A percentile compares a stretch with the other conserved stretches of the same genome.
These are phyloP conservation scores for Cercospora sp. DNA, from an alignment of 2,329 filamentous ascomycete species.

Conservation along the genomic window DNA sequence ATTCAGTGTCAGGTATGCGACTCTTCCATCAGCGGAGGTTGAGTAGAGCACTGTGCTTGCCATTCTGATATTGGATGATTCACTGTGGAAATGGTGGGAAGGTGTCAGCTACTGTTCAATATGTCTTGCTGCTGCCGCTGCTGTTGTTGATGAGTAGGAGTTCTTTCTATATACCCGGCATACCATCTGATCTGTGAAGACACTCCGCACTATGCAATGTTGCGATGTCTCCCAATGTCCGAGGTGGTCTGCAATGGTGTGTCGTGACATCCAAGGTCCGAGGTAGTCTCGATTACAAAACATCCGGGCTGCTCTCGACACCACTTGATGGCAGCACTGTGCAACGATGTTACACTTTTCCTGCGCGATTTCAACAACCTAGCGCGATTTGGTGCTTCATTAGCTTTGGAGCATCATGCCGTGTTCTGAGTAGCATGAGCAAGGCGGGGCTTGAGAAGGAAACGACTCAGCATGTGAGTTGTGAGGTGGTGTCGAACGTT, in stretches of 20 bases:
- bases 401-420: neutral
- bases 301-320: neutral
- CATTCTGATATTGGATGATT: neutral
- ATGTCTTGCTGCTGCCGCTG: neutral
- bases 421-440: neutral
- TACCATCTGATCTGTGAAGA: neutral
- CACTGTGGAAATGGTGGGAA: neutral
- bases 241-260: neutral
- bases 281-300: neutral
- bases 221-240: neutral
- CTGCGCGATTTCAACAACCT: neutral
- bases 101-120: neutral
- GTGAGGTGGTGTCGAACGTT: neutral
- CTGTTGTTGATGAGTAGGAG: neutral
- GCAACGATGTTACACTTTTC: neutral
- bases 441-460: neutral
- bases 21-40: slow-evolving; percentile 9
- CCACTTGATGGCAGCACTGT: neutral
- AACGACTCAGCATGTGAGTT: neutral
- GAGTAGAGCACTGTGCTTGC: slow-evolving; percentile 11
- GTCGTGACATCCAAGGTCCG: neutral
- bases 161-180: neutral
- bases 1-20: slow-evolving; percentile 13
- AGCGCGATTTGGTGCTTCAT: neutral
- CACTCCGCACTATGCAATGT: neutral